These are phyloP conservation scores for Nakazawaea holstii DNA, from an alignment of 805 yeast genomes.

Conservation along the genomic window DNA sequence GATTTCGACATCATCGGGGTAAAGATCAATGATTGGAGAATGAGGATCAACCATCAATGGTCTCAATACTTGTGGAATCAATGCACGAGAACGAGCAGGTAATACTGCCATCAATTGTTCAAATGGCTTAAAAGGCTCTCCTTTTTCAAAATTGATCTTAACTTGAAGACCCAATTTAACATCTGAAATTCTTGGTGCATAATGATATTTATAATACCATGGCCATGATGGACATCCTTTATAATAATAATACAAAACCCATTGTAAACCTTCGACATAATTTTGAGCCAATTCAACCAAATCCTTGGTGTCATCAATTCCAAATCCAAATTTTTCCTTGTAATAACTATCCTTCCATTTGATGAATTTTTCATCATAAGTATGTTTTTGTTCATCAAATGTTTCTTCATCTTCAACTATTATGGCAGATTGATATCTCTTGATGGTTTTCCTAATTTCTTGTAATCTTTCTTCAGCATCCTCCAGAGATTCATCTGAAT, in stretches of 20 bases:
- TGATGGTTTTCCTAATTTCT: constrained; percentile 48
- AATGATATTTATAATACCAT: constrained; percentile 88
- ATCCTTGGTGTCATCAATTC: constrained; percentile 53
- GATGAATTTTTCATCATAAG: constrained; percentile 70
- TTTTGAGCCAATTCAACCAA: constrained; percentile 65
- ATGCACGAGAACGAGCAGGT: constrained; percentile 81
- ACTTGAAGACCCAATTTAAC: constrained; percentile 65
- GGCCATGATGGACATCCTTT: constrained; percentile 93
- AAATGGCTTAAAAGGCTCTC: constrained; percentile 84
- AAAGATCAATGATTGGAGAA: constrained; percentile 86
- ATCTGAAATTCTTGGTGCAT: constrained; percentile 93
- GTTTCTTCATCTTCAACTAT: constrained; percentile 55
- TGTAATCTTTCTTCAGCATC: constrained; percentile 50
- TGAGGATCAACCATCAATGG: constrained; percentile 77
- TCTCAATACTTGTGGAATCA: constrained; percentile 76
- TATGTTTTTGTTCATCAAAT: constrained; percentile 46
- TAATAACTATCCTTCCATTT: constrained; percentile 87
- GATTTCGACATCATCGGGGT: constrained; percentile 80
- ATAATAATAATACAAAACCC: constrained; percentile 92
- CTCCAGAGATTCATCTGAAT: constrained; percentile 61
- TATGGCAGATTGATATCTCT: constrained; percentile 61
- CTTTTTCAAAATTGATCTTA: constrained; percentile 56
- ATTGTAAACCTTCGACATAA: constrained; percentile 91
- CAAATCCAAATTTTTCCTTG: constrained; percentile 69
- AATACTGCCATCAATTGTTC: constrained; percentile 96